Conservation (phyloP, 2,329 filamentous ascomycete genomes). For the Beauveria caledonica region DNA sequence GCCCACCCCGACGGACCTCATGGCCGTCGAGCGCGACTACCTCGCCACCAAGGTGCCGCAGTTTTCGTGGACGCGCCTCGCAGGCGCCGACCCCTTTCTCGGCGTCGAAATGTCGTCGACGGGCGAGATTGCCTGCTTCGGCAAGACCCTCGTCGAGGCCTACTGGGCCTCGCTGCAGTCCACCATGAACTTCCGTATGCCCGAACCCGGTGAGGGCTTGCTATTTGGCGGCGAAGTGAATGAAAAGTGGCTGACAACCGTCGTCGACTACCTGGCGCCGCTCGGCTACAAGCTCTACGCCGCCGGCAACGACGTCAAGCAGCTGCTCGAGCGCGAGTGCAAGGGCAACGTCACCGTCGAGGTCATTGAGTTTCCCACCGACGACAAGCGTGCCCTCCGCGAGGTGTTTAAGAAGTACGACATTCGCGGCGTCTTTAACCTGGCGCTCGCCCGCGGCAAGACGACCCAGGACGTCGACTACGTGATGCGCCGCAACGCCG, state of each 20-base stretch:
- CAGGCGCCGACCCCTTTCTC: conserved; percentile 93
- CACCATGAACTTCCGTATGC: conserved; percentile 98
- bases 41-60: conserved; percentile 96
- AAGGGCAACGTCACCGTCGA: conserved; percentile 66
- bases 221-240: conserved; percentile 81
- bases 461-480: conserved; percentile 89
- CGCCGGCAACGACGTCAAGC: conserved; percentile 72
- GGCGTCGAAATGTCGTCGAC: conserved; percentile 97
- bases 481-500: conserved; percentile 95
- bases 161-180: conserved; percentile 97
- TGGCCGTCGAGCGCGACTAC: conserved; percentile 84
- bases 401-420: conserved; percentile 97
- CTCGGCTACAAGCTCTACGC: conserved; percentile 94
- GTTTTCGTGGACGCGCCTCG: conserved; percentile 97
- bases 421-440: conserved; percentile 91
- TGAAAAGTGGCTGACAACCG: conserved; percentile 62
- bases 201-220: conserved; percentile 88
- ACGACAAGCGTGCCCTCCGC: conserved; percentile 88
- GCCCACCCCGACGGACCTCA: conserved; percentile 77
- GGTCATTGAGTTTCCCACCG: conserved; percentile 92
- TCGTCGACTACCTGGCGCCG: conserved; percentile 80
- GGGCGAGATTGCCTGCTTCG: conserved; percentile 98
- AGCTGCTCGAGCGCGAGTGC: conserved; percentile 64
- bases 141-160: conserved; percentile 88
- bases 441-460: conserved; percentile 76